phyloP scores from a whole-genome alignment of 805 yeast species.

The Myxozyma vanderwaltii region DNA sequence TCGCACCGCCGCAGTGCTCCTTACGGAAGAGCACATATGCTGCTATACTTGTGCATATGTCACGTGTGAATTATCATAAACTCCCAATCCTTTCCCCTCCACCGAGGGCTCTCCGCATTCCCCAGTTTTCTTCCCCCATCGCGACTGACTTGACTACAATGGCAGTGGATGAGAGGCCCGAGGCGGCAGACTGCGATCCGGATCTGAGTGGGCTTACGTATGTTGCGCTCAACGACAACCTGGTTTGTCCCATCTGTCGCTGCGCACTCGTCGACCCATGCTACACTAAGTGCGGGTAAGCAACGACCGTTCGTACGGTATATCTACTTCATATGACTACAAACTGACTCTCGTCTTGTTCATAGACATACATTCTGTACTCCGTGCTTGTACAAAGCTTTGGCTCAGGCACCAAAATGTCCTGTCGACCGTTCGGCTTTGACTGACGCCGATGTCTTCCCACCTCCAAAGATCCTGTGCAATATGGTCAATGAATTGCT shows the following conservation, averaged over 20 bases:
- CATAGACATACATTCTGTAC: conserved; percentile 60
- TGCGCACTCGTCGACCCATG: conserved; percentile 62
- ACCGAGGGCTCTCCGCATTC: neutral
- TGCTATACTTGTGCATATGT: neutral
- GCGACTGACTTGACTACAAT: neutral
- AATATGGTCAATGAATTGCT: conserved; percentile 62
- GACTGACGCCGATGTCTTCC: conserved; percentile 45
- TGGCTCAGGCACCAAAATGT: conserved; percentile 45
- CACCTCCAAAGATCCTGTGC: conserved; percentile 61
- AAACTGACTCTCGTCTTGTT: neutral
- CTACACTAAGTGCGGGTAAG: conserved; percentile 60
- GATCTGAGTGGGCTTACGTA: conserved; percentile 26
- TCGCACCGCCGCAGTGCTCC: neutral
- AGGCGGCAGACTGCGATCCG: neutral
- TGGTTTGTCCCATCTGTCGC: conserved; percentile 65
- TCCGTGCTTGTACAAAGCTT: conserved; percentile 48
- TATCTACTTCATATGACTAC: neutral
- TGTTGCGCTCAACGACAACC: conserved; percentile 29
- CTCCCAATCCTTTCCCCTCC: neutral
- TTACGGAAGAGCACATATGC: neutral
- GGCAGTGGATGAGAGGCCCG: neutral
- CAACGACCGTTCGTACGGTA: neutral
- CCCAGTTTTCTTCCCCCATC: neutral
- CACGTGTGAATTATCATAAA: neutral
- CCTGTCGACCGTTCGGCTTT: conserved; percentile 64